A percentile compares a stretch with the other conserved stretches of the same genome.
Evolutionary conservation across 177 flowering plant species (phyloP).

Genomic region (Tripterygium wilfordii): DNA sequence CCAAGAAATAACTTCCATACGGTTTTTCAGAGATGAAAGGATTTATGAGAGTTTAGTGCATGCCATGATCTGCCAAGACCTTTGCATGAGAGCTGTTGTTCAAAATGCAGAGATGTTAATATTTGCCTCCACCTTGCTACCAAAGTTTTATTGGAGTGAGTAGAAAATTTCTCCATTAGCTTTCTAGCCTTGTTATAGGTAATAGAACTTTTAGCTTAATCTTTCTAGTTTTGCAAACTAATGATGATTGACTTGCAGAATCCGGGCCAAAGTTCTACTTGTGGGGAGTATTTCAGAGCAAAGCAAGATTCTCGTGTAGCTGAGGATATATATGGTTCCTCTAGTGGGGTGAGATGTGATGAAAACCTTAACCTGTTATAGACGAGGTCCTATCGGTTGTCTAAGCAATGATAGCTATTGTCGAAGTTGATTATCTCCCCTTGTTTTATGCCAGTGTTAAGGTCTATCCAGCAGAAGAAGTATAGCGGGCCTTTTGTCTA

Average conservation of each 20-base stretch:
- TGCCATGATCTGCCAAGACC: slow-evolving; percentile 28
- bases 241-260: slow-evolving; percentile 31
- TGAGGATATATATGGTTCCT: not conserved
- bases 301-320: slow-evolving; percentile 11
- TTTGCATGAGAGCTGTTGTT: slow-evolving; percentile 31
- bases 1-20: not conserved
- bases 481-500: no score
- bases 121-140: slow-evolving; percentile 39
- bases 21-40: slow-evolving; percentile 13
- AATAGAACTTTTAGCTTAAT: not conserved
- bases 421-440: no score
- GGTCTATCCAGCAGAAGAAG: no score
- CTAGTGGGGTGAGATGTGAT: not conserved
- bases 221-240: not conserved
- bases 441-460: no score
- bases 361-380: not conserved
- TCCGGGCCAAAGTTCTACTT: slow-evolving; percentile 38
- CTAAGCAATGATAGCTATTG: slow-evolving; percentile 10
- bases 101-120: slow-evolving; percentile 45
- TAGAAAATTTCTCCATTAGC: slow-evolving; percentile 11
- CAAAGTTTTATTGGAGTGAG: slow-evolving; percentile 37
- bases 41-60: slow-evolving; percentile 30
- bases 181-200: not conserved
- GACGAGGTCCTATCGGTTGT: slow-evolving; percentile 10
- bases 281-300: slow-evolving; percentile 65